phyloP scores from a whole-genome alignment of 805 yeast species.

The Ogataea saltuana region DNA sequence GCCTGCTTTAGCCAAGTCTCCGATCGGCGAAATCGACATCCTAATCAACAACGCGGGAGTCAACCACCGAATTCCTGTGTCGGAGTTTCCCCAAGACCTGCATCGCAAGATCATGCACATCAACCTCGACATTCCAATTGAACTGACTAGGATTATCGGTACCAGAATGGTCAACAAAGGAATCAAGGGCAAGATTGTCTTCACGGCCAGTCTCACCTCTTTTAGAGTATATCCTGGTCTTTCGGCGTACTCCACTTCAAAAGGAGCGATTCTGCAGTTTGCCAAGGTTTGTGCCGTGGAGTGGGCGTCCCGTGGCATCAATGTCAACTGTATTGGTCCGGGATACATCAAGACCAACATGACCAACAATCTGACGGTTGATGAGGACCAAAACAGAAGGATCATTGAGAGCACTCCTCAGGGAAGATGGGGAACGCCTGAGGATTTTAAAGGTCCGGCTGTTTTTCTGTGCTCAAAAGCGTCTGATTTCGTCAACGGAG shows the following conservation, averaged over 20 bases:
- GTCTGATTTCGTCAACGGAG: conserved; percentile 52
- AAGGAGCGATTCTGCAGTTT: conserved; percentile 41
- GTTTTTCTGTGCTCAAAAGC: conserved; percentile 52
- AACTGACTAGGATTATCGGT: conserved; percentile 40
- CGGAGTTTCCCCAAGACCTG: conserved; percentile 39
- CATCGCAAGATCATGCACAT: conserved; percentile 43
- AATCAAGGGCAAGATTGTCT: conserved; percentile 41
- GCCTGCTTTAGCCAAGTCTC: conserved; percentile 34
- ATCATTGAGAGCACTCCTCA: conserved; percentile 44
- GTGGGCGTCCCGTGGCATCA: conserved; percentile 46
- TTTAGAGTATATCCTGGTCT: conserved; percentile 42
- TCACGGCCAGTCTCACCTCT: conserved; percentile 43
- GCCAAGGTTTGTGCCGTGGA: conserved; percentile 44
- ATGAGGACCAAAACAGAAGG: conserved; percentile 30
- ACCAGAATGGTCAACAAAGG: conserved; percentile 36
- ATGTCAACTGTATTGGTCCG: conserved; percentile 51
- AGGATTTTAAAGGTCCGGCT: conserved; percentile 46
- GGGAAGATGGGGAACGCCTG: conserved; percentile 50
- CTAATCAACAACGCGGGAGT: conserved; percentile 40
- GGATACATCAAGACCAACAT: conserved; percentile 51
- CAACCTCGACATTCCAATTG: conserved; percentile 40
- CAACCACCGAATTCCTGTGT: conserved; percentile 34
- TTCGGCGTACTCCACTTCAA: conserved; percentile 44
- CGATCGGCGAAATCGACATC: conserved; percentile 33
- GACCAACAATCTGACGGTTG: conserved; percentile 36